phyloP scores from a whole-genome alignment of 2,329 filamentous ascomycete genomes.

The Incumbomyces delicatus region DNA sequence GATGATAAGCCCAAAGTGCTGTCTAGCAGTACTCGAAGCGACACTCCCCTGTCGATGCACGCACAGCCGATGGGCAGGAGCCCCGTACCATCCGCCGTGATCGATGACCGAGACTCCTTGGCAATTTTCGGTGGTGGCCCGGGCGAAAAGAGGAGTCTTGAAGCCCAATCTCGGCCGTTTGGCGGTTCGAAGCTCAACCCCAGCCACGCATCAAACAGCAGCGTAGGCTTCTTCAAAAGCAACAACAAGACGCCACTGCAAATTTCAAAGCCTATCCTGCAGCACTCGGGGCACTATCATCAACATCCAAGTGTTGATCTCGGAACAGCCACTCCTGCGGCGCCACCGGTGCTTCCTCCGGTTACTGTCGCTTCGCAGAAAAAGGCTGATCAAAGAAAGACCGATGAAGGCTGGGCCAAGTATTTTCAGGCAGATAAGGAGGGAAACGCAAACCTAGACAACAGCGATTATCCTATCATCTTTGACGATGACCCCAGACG shows the following conservation, averaged over 20 bases:
- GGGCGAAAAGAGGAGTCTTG: slow-evolving; percentile 25
- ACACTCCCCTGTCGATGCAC: slow-evolving; percentile 32
- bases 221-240: slow-evolving; percentile 14
- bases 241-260: slow-evolving; percentile 12
- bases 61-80: slow-evolving; percentile 38
- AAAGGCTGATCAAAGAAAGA: slow-evolving; percentile 28
- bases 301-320: slow-evolving; percentile 18
- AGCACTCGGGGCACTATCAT: slow-evolving; percentile 16
- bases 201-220: background rate
- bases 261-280: slow-evolving; percentile 22
- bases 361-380: slow-evolving; percentile 6
- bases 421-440: slow-evolving; percentile 31
- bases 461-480: background rate
- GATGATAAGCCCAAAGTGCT: slow-evolving; percentile 36
- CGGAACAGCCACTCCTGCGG: slow-evolving; percentile 16
- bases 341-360: slow-evolving; percentile 2
- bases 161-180: background rate
- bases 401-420: slow-evolving; percentile 40
- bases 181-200: slow-evolving; percentile 2
- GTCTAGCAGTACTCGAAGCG: slow-evolving; percentile 36
- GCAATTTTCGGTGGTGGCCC: slow-evolving; percentile 31
- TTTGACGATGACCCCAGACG: slow-evolving; percentile 4
- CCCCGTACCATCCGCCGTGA: slow-evolving; percentile 29
- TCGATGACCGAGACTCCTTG: slow-evolving; percentile 23
- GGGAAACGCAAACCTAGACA: background rate